Evolutionary conservation across 2,329 filamentous ascomycete species (phyloP).

Genomic region (Calycina herbarum): DNA sequence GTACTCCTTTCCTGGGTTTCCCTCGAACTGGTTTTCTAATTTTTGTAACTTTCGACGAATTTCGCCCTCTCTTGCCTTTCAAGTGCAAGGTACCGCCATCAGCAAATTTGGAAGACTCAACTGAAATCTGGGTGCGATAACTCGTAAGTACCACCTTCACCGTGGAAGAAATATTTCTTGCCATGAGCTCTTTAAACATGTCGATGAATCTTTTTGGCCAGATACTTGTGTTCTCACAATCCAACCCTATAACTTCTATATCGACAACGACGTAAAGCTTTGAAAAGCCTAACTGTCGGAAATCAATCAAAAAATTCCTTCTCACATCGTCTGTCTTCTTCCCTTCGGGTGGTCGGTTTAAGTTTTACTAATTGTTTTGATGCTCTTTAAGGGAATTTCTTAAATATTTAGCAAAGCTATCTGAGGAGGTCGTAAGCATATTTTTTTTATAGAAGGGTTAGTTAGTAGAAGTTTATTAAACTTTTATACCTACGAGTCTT

Average conservation of each 20-base stretch:
- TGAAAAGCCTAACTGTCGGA: too few relatives aligned
- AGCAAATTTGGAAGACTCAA: neutral
- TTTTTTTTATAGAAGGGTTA: too few relatives aligned
- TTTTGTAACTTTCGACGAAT: neutral
- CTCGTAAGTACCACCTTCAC: neutral
- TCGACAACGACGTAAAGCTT: neutral
- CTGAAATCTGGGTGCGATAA: neutral
- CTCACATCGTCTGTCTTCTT: too few relatives aligned
- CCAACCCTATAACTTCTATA: neutral
- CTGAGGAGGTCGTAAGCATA: too few relatives aligned
- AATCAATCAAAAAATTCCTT: too few relatives aligned
- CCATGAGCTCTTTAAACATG: neutral
- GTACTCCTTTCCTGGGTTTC: neutral
- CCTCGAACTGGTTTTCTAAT: neutral
- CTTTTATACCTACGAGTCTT: too few relatives aligned
- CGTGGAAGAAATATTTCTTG: neutral
- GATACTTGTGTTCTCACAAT: neutral
- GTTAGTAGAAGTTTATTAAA: too few relatives aligned
- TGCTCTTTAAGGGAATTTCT: too few relatives aligned
- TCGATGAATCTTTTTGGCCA: neutral
- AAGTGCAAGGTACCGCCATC: neutral
- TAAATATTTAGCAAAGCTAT: too few relatives aligned
- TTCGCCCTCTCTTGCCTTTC: neutral
- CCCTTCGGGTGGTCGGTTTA: too few relatives aligned
- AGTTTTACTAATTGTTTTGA: too few relatives aligned